Conservation (phyloP, 1,284 basidiomycete species). For the Fereydounia khargensis region DNA sequence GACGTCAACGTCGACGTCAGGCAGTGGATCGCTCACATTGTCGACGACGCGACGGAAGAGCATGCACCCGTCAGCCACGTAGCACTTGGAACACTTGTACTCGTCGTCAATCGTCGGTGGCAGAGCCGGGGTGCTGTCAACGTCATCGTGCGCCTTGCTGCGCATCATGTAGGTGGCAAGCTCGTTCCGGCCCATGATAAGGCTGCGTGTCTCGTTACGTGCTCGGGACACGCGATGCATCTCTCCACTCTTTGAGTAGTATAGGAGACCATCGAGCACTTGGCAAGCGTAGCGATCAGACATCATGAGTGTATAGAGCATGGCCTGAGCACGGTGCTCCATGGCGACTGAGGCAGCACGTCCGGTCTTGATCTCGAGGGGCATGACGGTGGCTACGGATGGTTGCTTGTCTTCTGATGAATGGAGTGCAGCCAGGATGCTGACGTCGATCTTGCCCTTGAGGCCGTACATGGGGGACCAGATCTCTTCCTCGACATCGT, state of each 20-base stretch:
- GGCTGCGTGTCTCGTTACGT: constrained; percentile 77
- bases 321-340: constrained; percentile 94
- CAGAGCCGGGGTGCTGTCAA: constrained; percentile 11
- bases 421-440: constrained; percentile 46
- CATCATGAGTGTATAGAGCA: constrained; percentile 90
- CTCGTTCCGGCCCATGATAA: constrained; percentile 80
- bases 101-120: constrained; percentile 84
- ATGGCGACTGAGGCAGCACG: constrained; percentile 64
- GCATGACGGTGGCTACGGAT: too few species aligned
- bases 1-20: constrained; percentile 1
- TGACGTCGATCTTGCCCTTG: constrained; percentile 93
- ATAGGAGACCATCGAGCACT: constrained; percentile 73
- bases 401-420: too few species aligned
- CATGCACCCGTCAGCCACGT: constrained; percentile 82
- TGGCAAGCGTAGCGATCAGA: constrained; percentile 75
- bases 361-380: constrained; percentile 97
- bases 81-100: constrained; percentile 76
- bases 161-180: constrained; percentile 70
- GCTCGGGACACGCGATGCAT: constrained; percentile 75
- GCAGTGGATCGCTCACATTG: constrained; percentile 21
- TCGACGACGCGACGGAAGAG: constrained; percentile 73
- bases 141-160: constrained; percentile 1
- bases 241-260: constrained; percentile 87
- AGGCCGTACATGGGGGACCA: constrained; percentile 93
- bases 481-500: constrained; percentile 91